Percentiles rank a stretch among this genome's conserved stretches.
These are phyloP conservation scores for Geotrichum siamense DNA, from an alignment of 1,139 yeast genomes.

Conservation along the genomic window DNA sequence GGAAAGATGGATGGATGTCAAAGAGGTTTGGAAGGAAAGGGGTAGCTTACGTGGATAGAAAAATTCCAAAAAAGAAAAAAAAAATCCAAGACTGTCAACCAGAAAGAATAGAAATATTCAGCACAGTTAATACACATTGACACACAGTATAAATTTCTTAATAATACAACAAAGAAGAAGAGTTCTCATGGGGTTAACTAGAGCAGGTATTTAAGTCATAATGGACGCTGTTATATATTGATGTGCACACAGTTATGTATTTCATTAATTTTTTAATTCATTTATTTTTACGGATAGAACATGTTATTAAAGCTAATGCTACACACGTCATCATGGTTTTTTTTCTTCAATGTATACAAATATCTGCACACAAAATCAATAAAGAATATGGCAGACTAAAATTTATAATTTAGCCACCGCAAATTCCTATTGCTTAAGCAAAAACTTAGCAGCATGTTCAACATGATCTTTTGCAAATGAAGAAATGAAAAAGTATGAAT, in stretches of 20 bases:
- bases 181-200: background rate
- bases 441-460: slow-evolving; percentile 73
- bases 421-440: slow-evolving; percentile 20
- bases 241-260: background rate
- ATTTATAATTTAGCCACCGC: slow-evolving; percentile 5
- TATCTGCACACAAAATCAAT: background rate
- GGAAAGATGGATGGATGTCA: too few relatives aligned
- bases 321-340: background rate
- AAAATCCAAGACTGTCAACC: background rate
- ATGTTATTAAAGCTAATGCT: background rate
- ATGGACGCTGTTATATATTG: background rate
- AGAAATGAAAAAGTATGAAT: slow-evolving; percentile 79
- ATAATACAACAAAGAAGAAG: background rate
- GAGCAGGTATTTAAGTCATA: background rate
- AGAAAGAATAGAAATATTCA: background rate
- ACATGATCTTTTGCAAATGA: slow-evolving; percentile 81
- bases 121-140: background rate
- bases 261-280: too few relatives aligned
- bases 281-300: background rate
- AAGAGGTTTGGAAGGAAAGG: too few relatives aligned
- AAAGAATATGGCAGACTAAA: too few relatives aligned
- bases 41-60: too few relatives aligned
- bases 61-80: background rate
- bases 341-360: background rate
- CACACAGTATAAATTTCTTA: too few relatives aligned